Evolutionary conservation across 371 early-diverging fungal species (phyloP), one percentile per base, ranked within the genome.

Genomic region (Mycotypha africana): DNA sequence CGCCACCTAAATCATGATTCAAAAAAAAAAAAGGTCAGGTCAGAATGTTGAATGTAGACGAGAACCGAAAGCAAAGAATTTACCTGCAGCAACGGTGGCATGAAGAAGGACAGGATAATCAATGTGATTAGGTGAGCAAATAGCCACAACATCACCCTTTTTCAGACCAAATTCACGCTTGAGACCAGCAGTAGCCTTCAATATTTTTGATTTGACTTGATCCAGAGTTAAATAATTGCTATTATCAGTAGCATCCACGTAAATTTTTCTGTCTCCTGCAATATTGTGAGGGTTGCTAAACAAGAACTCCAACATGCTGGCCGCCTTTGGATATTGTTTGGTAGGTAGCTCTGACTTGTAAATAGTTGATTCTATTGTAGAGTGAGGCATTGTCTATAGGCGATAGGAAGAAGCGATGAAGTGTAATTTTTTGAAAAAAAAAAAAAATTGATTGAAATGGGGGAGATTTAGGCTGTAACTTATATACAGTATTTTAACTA

Each of bases 81-180:
- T 56, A 56, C 56, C 56, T 35, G 47, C 51, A 25, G 62, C 46
- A 8, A 56, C 22, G 25, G 28, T 37, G 3, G 42, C 53, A 16
- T 52, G 53, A 3, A 49, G 2, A 4, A 52, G 7, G 0, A 42
- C 26, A 4, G 46, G 14, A 23, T 49, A 58, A 24, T 57, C 47
- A 11, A 57, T 34, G 6, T 47, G 32, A 62, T 88, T 88, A 40
- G 81, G 82, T 30, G 84, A 57, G 30, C 76, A 78, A 21, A 84
- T 53, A n/a, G 76, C 85, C 17, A 86, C 62, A 1, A 81, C 81
- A 50, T 86, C 82, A 30, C 83, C 76, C 32, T 55, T 64, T 38
- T 77, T 53, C 23, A 88, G 62, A 4, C 36, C n/a, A 36, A 49
- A 44, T 2, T 20, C 31, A 11, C 6, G 35, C 11, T 45, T 38